Percentiles rank a stretch among this genome's conserved stretches.
phyloP scores from a whole-genome alignment of 257 asterid genomes.

The Osmanthus fragrans region DNA sequence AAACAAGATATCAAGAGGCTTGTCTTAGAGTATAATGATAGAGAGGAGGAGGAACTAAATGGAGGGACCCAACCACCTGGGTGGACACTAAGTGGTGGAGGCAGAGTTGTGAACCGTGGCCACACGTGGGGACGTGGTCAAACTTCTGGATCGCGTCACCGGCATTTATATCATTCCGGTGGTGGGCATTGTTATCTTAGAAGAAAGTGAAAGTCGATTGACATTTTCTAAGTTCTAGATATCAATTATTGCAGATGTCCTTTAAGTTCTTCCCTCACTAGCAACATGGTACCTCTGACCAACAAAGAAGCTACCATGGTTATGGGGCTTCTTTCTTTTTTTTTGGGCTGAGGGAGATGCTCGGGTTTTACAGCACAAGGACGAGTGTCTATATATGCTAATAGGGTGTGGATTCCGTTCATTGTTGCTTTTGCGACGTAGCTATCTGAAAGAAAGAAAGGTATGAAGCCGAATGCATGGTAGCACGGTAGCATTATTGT shows the following conservation, averaged over 20 bases:
- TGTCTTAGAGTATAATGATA: slow-evolving; percentile 83
- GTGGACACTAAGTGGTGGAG: slow-evolving; percentile 60
- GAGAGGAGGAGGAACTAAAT: slow-evolving; percentile 93
- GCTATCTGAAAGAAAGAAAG: neutral
- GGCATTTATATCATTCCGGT: slow-evolving; percentile 72
- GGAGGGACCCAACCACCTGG: slow-evolving; percentile 66
- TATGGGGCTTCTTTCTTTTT: neutral
- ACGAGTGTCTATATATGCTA: neutral
- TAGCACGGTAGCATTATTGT: neutral
- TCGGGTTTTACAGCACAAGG: neutral
- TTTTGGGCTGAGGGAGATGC: neutral
- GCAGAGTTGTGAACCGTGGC: slow-evolving; percentile 62
- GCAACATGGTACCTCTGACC: neutral
- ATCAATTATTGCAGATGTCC: neutral
- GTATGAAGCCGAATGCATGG: neutral
- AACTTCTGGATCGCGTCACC: slow-evolving; percentile 63
- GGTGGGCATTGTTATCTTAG: slow-evolving; percentile 82
- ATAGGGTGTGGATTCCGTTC: neutral
- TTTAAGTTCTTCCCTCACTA: neutral
- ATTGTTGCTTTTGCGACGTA: neutral
- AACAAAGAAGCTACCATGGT: neutral
- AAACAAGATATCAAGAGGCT: slow-evolving; percentile 93
- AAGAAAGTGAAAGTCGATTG: slow-evolving; percentile 30
- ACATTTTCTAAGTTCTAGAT: neutral
- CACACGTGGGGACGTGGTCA: slow-evolving; percentile 64